Percentiles rank a stretch among this genome's conserved stretches.
These are phyloP conservation scores for Dryas drummondii DNA, from an alignment of 306 rosid species.

Conservation along the genomic window DNA sequence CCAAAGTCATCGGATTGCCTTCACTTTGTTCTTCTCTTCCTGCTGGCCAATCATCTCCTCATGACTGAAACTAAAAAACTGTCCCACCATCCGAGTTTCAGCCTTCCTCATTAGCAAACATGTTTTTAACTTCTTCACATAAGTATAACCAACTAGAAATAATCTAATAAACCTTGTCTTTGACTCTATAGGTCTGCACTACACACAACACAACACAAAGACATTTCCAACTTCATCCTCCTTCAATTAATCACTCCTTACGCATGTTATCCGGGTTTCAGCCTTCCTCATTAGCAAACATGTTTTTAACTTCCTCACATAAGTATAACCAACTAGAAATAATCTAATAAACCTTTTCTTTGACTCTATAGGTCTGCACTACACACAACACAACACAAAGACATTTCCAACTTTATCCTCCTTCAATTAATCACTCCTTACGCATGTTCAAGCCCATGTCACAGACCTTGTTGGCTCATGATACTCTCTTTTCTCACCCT, in stretches of 20 bases:
- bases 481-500: background rate
- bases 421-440: background rate
- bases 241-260: background rate
- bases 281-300: background rate
- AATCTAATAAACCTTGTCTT: background rate
- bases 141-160: background rate
- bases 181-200: background rate
- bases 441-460: background rate
- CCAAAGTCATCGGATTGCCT: too few species aligned
- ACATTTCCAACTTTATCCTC: background rate
- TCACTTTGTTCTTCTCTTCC: too few species aligned
- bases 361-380: background rate
- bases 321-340: background rate
- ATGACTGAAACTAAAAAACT: too few species aligned
- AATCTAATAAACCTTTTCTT: background rate
- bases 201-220: background rate
- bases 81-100: background rate
- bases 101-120: background rate
- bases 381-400: background rate
- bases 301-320: background rate
- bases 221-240: background rate
- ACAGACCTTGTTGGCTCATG: background rate
- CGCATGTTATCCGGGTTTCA: background rate
- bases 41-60: too few species aligned
- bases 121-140: background rate